Evolutionary conservation across 345 rosid genomes (phyloP), one percentile per base, ranked within the genome.

Genomic region (Cardamine resedifolia): DNA sequence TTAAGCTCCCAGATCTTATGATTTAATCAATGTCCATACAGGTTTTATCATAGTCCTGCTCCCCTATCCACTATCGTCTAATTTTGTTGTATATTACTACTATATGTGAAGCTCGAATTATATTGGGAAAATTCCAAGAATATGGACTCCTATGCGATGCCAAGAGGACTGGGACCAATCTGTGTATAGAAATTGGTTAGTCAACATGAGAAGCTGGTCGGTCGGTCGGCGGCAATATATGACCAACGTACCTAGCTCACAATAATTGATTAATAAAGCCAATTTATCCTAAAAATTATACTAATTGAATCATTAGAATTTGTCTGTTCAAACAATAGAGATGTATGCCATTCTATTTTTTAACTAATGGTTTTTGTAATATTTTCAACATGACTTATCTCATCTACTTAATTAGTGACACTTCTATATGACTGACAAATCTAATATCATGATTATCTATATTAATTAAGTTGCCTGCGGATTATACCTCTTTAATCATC

Each of bases 151-250:
- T 34, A 64, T 55, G 5, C 44, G 26, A 41, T 26, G 65, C 49
- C 55, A 76, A 53, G 39, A 48, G 47, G 57, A 39, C 44, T 64
- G 67, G 80, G 80, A 64, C 76, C 76, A 41, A 52, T 62, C 3
- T 45, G 19, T 41, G 53, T 36, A 3, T 55, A 62, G 64, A 68
- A 55, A 30, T 64, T 70, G 53, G 60, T 58, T 64, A 38, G 64
- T 70, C 76, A 70, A 70, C 67, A 77, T 64, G 71, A 70, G 60
- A 70, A 47, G 67, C 39, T 58, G 64, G 79, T 68, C 70, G 67
- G 76, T 64, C 66, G 75, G 66, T 55, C 55, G 7, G 74, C 71
- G 66, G 66, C 76, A 56, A 47, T 63, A 30, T 30, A 31, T 70
- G 56, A 64, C 75, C 71, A 63, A 57, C 38, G 14, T 76, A 52